phyloP scores from a whole-genome alignment of 2,329 filamentous ascomycete species.

The Fusarium algeriense region DNA sequence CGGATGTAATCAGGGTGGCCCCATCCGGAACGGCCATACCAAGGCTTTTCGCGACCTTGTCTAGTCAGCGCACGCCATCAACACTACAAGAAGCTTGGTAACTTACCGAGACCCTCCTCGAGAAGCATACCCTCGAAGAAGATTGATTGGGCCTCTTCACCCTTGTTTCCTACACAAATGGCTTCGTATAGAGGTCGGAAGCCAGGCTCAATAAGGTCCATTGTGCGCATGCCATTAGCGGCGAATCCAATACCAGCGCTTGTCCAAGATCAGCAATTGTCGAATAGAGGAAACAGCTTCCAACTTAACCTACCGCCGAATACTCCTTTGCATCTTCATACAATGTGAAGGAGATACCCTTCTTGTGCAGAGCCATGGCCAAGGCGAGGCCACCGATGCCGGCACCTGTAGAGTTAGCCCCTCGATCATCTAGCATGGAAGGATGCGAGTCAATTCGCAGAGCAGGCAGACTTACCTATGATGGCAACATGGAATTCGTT shows the following conservation, averaged over 20 bases:
- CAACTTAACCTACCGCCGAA: background rate
- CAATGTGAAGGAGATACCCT: background rate
- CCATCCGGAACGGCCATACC: background rate
- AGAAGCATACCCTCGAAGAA: background rate
- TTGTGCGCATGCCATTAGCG: background rate
- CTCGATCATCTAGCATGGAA: no score
- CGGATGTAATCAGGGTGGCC: background rate
- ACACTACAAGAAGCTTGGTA: fast-evolving
- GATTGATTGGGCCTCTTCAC: background rate
- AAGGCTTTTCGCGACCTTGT: background rate
- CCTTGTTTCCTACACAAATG: background rate
- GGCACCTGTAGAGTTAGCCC: background rate
- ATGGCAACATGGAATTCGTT: background rate
- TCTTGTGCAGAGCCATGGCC: slow-evolving; percentile 1
- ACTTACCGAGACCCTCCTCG: background rate
- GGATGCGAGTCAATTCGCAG: background rate
- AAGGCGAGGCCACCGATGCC: slow-evolving; percentile 2
- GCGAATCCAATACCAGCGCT: background rate
- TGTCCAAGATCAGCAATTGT: background rate
- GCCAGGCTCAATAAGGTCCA: background rate
- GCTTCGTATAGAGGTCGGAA: background rate
- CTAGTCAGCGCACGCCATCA: background rate
- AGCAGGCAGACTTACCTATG: background rate
- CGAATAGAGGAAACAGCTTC: fast-evolving
- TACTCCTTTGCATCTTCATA: slow-evolving; percentile 1